Base-by-base conservation (phyloP, 345 rosid genomes). In the Clarkia xantiana region DNA sequence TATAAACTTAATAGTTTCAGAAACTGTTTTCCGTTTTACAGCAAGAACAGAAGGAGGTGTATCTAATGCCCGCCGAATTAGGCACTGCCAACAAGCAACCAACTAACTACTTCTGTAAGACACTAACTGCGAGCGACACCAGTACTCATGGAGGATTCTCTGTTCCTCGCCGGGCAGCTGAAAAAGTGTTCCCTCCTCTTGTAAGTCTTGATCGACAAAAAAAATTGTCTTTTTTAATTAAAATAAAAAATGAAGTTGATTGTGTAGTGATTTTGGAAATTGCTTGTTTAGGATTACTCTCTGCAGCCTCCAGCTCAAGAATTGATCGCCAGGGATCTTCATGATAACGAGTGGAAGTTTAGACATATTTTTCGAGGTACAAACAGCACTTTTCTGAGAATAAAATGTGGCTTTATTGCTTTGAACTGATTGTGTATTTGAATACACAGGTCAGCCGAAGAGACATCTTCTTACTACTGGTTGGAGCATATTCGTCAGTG, bases 71-170 rank as follows among this genome's bases (percentile, higher is more conserved):
- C 10, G 60, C 65, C 11, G 77, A 72, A 52, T 45, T 72, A 54
- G 77, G 77, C 20, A 47, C 66, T 10, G 61, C 71, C 43, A 64
- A 55, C 56, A 74, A 74, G 54, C 79, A 70, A 61, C 79, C 79
- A 16, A 64, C 79, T 7, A 74, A 74, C 55, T 74, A 67, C 58
- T 74, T 74, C 64, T 74, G 79, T 49, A 74, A 74, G 48, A 74
- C 75, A 12, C 63, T 73, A 67, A 73, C 78, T 47, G 78, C 78
- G 16, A 71, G 76, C 55, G 76, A 71, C 59, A 73, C 78, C 36
- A 73, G 78, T 19, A 73, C 78, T 39, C 78, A 74, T 45, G 79
- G 79, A 42, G 79, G 79, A 45, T 74, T 74, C 67, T 74, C 79
- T 36, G 79, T 74, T 29, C 79, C 79, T 55, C 79, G 79, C 3